These are phyloP conservation scores for Antrodiella citrinella DNA, from an alignment of 768 basidiomycete species.

Conservation along the genomic window DNA sequence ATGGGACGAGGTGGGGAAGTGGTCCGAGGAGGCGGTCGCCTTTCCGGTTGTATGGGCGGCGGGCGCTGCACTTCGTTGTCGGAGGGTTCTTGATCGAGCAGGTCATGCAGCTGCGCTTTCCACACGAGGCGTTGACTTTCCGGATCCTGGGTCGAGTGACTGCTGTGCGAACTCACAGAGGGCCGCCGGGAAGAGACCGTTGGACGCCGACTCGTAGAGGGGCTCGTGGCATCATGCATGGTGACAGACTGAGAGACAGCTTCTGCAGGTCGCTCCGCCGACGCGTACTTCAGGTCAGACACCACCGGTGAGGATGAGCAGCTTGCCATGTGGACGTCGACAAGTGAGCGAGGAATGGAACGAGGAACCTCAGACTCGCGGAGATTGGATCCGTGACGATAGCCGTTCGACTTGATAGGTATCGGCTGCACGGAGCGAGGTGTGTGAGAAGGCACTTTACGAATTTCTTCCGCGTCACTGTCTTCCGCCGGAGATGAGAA, in stretches of 20 bases:
- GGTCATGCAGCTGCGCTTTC: slow-evolving; percentile 11
- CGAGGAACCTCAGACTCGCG: slow-evolving; percentile 12
- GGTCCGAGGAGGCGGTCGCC: slow-evolving; percentile 1
- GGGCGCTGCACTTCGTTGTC: slow-evolving; percentile 1
- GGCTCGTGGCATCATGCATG: slow-evolving; percentile 1
- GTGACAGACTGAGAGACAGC: neutral
- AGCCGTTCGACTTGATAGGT: slow-evolving; percentile 12
- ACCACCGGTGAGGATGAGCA: slow-evolving; percentile 18
- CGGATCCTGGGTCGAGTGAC: slow-evolving; percentile 1
- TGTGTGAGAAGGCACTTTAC: slow-evolving; percentile 5
- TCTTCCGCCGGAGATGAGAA: slow-evolving; percentile 20
- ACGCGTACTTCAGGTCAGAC: slow-evolving; percentile 8
- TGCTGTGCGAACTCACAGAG: neutral
- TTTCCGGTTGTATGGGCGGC: slow-evolving; percentile 3
- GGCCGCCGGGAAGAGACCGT: slow-evolving; percentile 1
- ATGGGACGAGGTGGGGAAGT: neutral
- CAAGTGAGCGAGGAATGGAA: slow-evolving; percentile 16
- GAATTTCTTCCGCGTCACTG: slow-evolving; percentile 13
- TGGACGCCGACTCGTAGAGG: neutral
- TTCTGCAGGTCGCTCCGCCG: slow-evolving; percentile 12
- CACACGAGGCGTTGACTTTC: slow-evolving; percentile 7
- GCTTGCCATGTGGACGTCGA: slow-evolving; percentile 22
- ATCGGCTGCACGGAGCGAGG: slow-evolving; percentile 16
- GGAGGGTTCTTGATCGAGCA: slow-evolving; percentile 4
- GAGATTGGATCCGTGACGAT: slow-evolving; percentile 14